These are phyloP conservation scores for Cladosporium oxysporum DNA, from an alignment of 2,329 filamentous ascomycete genomes.

Conservation along the genomic window DNA sequence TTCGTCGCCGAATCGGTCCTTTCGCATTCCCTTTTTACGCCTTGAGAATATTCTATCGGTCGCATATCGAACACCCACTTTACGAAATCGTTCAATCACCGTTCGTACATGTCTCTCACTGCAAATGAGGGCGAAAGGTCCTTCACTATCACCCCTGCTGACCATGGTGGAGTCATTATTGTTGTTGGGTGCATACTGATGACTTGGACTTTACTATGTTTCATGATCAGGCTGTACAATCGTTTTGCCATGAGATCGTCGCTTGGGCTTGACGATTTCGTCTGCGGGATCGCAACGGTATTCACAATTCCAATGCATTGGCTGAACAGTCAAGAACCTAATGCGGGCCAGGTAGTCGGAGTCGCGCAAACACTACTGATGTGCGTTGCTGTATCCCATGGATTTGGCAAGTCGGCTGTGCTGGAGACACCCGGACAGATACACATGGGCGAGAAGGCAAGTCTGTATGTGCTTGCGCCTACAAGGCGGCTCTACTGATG, in stretches of 20 bases:
- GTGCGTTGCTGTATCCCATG: slow-evolving; percentile 26
- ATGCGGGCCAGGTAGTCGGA: slow-evolving; percentile 25
- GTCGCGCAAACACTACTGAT: slow-evolving; percentile 27
- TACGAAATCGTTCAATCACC: background rate
- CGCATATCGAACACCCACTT: slow-evolving; percentile 1
- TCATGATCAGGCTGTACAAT: slow-evolving; percentile 29
- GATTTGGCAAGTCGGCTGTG: slow-evolving; percentile 28
- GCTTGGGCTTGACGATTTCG: slow-evolving; percentile 29
- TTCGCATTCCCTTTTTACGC: background rate
- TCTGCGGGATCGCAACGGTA: slow-evolving; percentile 30
- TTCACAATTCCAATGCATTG: background rate
- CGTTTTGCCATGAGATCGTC: slow-evolving; percentile 28
- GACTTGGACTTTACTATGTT: slow-evolving; percentile 30
- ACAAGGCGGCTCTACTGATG: slow-evolving; percentile 7
- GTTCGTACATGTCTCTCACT: background rate
- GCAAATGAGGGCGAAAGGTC: slow-evolving; percentile 23
- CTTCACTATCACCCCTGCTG: slow-evolving; percentile 29
- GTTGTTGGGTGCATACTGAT: slow-evolving; percentile 30
- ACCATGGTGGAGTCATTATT: slow-evolving; percentile 31
- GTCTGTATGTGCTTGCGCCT: background rate
- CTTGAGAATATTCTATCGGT: background rate
- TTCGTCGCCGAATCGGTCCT: background rate
- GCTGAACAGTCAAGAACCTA: background rate
- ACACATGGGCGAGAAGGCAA: slow-evolving; percentile 25
- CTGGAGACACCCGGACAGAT: slow-evolving; percentile 24